Percentiles rank a stretch among this genome's conserved stretches.
These are phyloP conservation scores for Boletellus deceptivus DNA, from an alignment of 1,284 basidiomycete genomes.

Conservation along the genomic window DNA sequence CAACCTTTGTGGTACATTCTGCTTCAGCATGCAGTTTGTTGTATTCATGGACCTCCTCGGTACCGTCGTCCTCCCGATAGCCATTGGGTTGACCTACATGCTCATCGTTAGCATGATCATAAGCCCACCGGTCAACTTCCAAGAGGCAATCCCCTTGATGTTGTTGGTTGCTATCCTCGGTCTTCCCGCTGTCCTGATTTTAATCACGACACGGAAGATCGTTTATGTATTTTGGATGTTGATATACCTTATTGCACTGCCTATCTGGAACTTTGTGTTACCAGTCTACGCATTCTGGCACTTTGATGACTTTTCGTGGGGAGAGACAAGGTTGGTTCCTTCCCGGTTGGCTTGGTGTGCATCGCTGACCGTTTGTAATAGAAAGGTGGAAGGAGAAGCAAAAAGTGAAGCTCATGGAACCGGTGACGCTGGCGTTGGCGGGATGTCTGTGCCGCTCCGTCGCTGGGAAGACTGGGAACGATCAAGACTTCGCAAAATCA, in stretches of 20 bases:
- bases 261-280: constrained; percentile 94
- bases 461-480: constrained; percentile 99
- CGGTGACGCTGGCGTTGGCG: constrained; percentile 56
- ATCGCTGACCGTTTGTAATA: constrained; percentile 34
- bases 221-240: constrained; percentile 98
- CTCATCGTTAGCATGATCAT: constrained; percentile 84
- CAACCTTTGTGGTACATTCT: constrained; percentile 94
- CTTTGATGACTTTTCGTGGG: constrained; percentile 99
- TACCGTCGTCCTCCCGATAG: constrained; percentile 92
- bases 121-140: constrained; percentile 80
- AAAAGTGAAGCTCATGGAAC: constrained; percentile 78
- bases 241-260: constrained; percentile 88
- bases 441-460: constrained; percentile 77
- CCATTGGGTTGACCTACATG: constrained; percentile 89
- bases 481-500: constrained; percentile 88
- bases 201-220: constrained; percentile 92
- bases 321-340: constrained; percentile 81
- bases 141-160: constrained; percentile 93
- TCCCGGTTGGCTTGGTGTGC: constrained; percentile 3
- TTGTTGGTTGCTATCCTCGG: constrained; percentile 90
- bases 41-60: constrained; percentile 98
- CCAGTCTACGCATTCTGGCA: constrained; percentile 98
- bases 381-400: constrained; percentile 90
- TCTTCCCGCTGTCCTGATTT: constrained; percentile 88
- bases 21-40: constrained; percentile 97